These are phyloP conservation scores for Penicillium pancosmium DNA, from an alignment of 495 filamentous ascomycete genomes.

Conservation along the genomic window DNA sequence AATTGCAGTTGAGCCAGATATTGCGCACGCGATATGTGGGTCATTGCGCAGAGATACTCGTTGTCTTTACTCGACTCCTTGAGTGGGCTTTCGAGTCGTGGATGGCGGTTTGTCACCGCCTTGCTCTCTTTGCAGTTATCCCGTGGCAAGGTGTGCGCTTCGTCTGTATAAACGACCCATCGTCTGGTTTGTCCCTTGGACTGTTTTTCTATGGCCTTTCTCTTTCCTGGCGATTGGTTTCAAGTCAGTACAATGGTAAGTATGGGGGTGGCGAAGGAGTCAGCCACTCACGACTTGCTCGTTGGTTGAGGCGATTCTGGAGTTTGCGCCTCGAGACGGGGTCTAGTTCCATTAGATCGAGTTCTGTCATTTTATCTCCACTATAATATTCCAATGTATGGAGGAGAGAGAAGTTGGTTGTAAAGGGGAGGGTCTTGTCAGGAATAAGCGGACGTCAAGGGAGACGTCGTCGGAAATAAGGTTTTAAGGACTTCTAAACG, in stretches of 20 bases:
- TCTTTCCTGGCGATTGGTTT: slow-evolving; percentile 16
- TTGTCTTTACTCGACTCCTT: background rate
- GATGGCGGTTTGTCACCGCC: background rate
- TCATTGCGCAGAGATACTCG: background rate
- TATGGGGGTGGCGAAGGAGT: background rate
- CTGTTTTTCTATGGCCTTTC: slow-evolving; percentile 14
- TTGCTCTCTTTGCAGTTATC: background rate
- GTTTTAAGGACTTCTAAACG: background rate
- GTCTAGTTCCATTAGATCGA: slow-evolving; percentile 6
- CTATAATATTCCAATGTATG: background rate
- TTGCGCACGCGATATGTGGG: background rate
- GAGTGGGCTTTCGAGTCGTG: background rate
- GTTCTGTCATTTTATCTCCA: background rate
- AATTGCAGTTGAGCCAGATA: background rate
- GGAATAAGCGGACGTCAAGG: background rate
- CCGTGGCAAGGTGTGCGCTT: background rate
- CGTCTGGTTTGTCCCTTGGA: background rate
- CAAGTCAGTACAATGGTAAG: slow-evolving; percentile 4
- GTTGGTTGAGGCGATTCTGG: slow-evolving; percentile 33
- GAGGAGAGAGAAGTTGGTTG: background rate
- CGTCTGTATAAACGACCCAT: slow-evolving; percentile 27
- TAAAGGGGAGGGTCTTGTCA: background rate
- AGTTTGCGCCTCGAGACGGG: slow-evolving; percentile 19
- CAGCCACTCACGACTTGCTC: slow-evolving; percentile 27
- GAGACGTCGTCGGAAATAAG: background rate